Evolutionary conservation across 495 filamentous ascomycete species (phyloP).

Genomic region (Hypoxylon rickii): DNA sequence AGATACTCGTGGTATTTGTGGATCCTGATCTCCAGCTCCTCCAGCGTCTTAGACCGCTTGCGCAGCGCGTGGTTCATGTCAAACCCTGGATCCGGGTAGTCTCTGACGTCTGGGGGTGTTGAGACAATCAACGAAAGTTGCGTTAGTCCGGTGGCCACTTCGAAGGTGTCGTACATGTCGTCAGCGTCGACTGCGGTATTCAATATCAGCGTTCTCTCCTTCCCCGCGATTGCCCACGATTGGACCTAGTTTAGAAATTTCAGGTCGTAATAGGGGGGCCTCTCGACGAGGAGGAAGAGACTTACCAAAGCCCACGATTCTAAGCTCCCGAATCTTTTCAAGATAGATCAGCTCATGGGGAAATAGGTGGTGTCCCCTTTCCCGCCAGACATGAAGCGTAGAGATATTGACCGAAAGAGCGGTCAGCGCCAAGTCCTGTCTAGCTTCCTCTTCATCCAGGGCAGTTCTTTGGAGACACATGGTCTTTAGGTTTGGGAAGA

Average conservation of each 20-base stretch:
- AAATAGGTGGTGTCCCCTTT: background rate
- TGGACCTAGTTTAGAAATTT: background rate
- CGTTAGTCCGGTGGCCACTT: conserved; percentile 1
- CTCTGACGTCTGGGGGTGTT: background rate
- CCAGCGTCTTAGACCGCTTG: conserved; percentile 5
- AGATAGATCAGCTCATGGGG: background rate
- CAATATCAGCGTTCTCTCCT: background rate
- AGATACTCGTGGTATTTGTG: background rate
- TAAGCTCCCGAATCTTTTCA: conserved; percentile 1
- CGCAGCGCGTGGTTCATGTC: conserved; percentile 11
- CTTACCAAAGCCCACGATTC: conserved; percentile 13
- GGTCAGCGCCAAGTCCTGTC: background rate
- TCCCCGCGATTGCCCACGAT: background rate
- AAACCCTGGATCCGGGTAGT: background rate
- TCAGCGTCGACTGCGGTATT: conserved; percentile 5
- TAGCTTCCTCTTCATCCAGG: background rate
- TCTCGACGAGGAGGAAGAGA: background rate
- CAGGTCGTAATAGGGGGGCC: too few species aligned
- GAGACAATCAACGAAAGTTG: conserved; percentile 11
- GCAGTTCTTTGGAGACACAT: too few species aligned
- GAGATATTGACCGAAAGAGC: background rate
- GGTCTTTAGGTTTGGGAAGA: background rate
- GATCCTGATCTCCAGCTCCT: conserved; percentile 12
- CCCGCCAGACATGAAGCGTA: conserved; percentile 9
- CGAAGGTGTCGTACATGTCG: background rate